phyloP scores from a whole-genome alignment of 1,284 basidiomycete species.

The Paramarasmius palmivorus region DNA sequence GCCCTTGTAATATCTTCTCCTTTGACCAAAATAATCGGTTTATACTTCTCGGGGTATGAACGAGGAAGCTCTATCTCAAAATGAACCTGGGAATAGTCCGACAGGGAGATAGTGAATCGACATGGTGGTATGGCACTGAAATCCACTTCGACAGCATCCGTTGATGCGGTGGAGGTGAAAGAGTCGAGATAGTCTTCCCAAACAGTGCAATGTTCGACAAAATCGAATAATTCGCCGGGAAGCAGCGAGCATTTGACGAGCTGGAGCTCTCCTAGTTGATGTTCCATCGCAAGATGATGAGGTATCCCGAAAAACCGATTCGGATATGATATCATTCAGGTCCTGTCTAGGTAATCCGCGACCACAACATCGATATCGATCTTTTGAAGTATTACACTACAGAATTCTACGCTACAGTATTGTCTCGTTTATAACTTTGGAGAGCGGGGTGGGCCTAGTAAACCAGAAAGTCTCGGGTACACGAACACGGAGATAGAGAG shows the following conservation, averaged over 20 bases:
- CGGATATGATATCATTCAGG: too few relatives aligned
- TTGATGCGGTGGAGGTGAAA: slow-evolving; percentile 29
- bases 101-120: slow-evolving; percentile 39
- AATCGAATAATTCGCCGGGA: slow-evolving; percentile 51
- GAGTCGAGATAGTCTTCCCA: slow-evolving; percentile 31
- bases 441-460: too few relatives aligned
- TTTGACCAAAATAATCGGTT: slow-evolving; percentile 38
- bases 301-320: not conserved
- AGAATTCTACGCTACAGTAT: too few relatives aligned
- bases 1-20: slow-evolving; percentile 43
- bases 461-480: too few relatives aligned
- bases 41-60: slow-evolving; percentile 10
- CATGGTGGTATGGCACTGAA: slow-evolving; percentile 23
- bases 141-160: too few relatives aligned
- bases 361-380: too few relatives aligned
- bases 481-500: too few relatives aligned
- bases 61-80: slow-evolving; percentile 40
- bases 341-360: too few relatives aligned
- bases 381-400: too few relatives aligned
- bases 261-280: slow-evolving; percentile 49
- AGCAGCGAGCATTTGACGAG: slow-evolving; percentile 60
- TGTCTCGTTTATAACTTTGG: too few relatives aligned
- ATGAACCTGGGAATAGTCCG: slow-evolving; percentile 32
- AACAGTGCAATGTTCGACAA: slow-evolving; percentile 35
- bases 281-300: too few relatives aligned